Evolutionary conservation across 139 green algal genomes (phyloP).

Genomic region (Monoraphidium neglectum): DNA sequence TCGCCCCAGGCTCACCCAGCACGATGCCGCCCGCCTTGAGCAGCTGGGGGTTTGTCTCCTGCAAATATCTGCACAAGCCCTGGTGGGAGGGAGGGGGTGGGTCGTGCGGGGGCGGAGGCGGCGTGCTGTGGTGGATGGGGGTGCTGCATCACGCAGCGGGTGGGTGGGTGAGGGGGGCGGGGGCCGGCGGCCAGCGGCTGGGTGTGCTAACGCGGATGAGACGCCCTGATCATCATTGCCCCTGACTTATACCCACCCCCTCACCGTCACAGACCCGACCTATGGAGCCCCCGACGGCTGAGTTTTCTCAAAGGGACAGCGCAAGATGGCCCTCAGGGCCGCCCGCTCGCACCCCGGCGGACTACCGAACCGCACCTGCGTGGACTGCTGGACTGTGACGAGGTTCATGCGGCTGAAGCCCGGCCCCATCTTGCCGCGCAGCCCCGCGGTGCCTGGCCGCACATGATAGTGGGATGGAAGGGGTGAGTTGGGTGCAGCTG

Average conservation of each 20-base stretch:
- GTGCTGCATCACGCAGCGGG: no score
- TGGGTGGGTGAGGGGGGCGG: no score
- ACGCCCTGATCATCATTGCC: neutral
- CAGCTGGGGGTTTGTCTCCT: neutral
- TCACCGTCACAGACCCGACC: neutral
- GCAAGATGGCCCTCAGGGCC: no score
- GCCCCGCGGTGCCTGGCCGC: slow-evolving; percentile 68
- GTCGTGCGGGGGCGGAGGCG: no score
- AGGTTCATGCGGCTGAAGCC: slow-evolving; percentile 79
- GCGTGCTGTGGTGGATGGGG: no score
- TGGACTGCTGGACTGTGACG: slow-evolving; percentile 76
- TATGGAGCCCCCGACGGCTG: neutral
- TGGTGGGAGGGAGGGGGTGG: no score
- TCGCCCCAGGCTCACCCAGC: slow-evolving; percentile 46
- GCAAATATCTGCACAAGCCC: slow-evolving; percentile 30
- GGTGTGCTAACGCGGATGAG: no score
- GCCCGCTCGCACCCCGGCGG: slow-evolving; percentile 44
- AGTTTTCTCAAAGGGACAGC: slow-evolving; percentile 26
- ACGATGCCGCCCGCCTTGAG: slow-evolving; percentile 29
- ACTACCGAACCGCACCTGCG: slow-evolving; percentile 70
- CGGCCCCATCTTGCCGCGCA: slow-evolving; percentile 70
- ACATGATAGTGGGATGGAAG: neutral
- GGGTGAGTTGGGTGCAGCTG: neutral
- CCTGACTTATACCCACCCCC: neutral
- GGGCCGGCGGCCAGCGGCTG: no score